Percentiles rank a stretch among this genome's conserved stretches.
Evolutionary conservation across 352 stramenopile species (phyloP).

Genomic region (Thraustotheca clavata): DNA sequence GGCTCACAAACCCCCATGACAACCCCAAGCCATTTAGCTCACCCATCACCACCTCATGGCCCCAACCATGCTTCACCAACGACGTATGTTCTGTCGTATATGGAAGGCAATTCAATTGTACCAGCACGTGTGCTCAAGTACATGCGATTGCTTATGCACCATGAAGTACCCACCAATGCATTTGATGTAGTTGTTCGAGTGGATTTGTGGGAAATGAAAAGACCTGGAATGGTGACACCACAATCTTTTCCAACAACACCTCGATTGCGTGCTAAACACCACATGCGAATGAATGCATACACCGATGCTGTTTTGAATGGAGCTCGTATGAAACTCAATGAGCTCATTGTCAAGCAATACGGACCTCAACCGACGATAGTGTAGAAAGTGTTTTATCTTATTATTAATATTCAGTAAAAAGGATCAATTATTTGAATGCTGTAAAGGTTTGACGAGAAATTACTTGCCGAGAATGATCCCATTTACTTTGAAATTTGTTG

Average conservation of each 20-base stretch:
- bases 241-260: conserved; percentile 62
- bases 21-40: conserved; percentile 38
- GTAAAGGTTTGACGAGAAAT: too few species aligned
- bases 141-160: conserved; percentile 80
- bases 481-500: too few species aligned
- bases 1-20: conserved; percentile 75
- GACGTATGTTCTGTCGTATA: conserved; percentile 66
- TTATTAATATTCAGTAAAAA: too few species aligned
- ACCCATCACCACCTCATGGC: conserved; percentile 22
- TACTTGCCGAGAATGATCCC: too few species aligned
- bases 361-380: neutral
- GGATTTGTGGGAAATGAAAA: conserved; percentile 66
- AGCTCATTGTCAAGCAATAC: conserved; percentile 27
- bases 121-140: conserved; percentile 76
- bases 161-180: conserved; percentile 74
- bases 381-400: too few species aligned
- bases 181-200: conserved; percentile 76
- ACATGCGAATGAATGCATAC: conserved; percentile 70
- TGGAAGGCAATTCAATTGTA: conserved; percentile 58
- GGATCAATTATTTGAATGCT: too few species aligned
- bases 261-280: conserved; percentile 54
- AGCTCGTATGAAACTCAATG: conserved; percentile 47
- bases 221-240: conserved; percentile 73
- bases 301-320: conserved; percentile 58
- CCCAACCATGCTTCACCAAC: conserved; percentile 22